Evolutionary conservation across 1,139 yeast genomes (phyloP).

Genomic region (Maudiozyma humilis): DNA sequence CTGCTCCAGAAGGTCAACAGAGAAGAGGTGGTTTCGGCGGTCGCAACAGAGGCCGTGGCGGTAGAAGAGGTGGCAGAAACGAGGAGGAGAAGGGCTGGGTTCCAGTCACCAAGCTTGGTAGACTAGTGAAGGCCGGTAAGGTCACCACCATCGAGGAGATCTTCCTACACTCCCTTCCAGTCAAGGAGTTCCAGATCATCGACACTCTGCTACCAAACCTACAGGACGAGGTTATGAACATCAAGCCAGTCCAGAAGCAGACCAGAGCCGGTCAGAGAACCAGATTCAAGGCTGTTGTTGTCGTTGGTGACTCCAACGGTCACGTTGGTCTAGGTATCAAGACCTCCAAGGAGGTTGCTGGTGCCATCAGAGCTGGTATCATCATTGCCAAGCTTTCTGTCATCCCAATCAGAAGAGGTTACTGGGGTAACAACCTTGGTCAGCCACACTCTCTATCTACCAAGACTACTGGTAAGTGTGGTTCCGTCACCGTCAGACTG

Average conservation of each 20-base stretch:
- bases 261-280: slow-evolving; percentile 99
- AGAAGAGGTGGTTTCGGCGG: slow-evolving; percentile 65
- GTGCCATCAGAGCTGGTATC: slow-evolving; percentile 99
- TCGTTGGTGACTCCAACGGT: slow-evolving; percentile 99
- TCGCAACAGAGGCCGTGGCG: slow-evolving; percentile 53
- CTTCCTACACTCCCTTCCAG: slow-evolving; percentile 98
- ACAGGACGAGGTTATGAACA: slow-evolving; percentile 99
- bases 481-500: slow-evolving; percentile 96
- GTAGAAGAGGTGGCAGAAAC: slow-evolving; percentile 61
- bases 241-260: slow-evolving; percentile 99
- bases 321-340: slow-evolving; percentile 99
- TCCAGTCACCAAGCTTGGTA: slow-evolving; percentile 99
- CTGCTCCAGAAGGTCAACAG: slow-evolving; percentile 35
- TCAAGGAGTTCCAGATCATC: slow-evolving; percentile 98
- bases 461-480: slow-evolving; percentile 99
- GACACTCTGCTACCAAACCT: slow-evolving; percentile 93
- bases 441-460: slow-evolving; percentile 97
- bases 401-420: slow-evolving; percentile 99
- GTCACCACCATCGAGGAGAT: slow-evolving; percentile 94
- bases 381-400: slow-evolving; percentile 97
- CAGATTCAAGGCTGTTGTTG: slow-evolving; percentile 99
- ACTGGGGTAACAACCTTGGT: slow-evolving; percentile 99
- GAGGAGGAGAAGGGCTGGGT: slow-evolving; percentile 98
- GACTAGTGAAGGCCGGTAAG: slow-evolving; percentile 99
- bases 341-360: slow-evolving; percentile 99